Evolutionary conservation across 2,329 filamentous ascomycete genomes (phyloP), one percentile per base, ranked within the genome.

Genomic region (Pseudogymnoascus sp.): DNA sequence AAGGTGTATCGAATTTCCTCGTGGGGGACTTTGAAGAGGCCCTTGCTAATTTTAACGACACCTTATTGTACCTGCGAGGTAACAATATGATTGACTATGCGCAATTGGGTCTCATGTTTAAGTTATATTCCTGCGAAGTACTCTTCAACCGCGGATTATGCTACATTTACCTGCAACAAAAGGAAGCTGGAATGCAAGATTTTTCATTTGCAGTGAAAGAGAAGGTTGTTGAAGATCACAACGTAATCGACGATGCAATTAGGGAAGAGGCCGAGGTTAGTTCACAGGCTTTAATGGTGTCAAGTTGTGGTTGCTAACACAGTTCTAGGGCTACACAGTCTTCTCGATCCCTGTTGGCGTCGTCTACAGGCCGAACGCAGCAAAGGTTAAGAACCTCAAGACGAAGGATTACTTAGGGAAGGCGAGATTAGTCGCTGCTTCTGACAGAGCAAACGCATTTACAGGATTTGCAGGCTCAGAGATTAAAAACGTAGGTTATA

Each of bases 11-110:
- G 63, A 99, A 97, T 75, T 99, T 99, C 76, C 81, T 99, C 60
- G 85, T 97, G 63, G 93, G 93, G 65, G 95, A 99, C 74, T 97
- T 97, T 70, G 93, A 97, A 75, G 95, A 97, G 76, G 95, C 95
- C 16, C 81, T 97, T 66, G 93, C 93, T 69, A 97, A 97, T 78
- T 99, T 99, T 83, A 99, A 99, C 79, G 95, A 99, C 73, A 97
- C 95, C 0, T 81, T 99, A 42, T 80, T 97, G 45, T 97, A 97
- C 76, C 83, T 99, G 54, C 86, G 95, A 72, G 95, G 95, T 66
- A 97, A 99, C 79, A 93, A 91, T 64, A 91, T 95, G 78, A 99
- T 99, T 77, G 93, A 99, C 77, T 99, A 99, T 76, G 91, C 96
- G 66, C 95, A 99, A 75, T 78, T 99, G 60, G 95, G 95, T 18